Evolutionary conservation across 2,329 filamentous ascomycete species (phyloP).

Genomic region (Thyridium curvatum): DNA sequence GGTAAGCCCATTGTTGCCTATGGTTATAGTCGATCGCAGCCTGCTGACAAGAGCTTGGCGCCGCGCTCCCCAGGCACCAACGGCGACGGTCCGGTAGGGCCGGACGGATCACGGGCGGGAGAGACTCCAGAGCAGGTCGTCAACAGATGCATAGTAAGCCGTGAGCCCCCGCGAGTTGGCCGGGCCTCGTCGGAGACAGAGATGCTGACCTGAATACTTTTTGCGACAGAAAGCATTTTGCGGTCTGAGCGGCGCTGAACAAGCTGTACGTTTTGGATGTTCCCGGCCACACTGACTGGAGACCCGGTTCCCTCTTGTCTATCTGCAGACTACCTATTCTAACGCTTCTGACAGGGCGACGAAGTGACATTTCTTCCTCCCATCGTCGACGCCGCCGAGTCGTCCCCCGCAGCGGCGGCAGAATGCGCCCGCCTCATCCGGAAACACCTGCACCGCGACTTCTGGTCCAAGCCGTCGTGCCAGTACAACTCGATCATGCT

Average conservation of each 20-base stretch:
- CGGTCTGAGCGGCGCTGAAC: slow-evolving; percentile 20
- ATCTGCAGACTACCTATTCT: no score
- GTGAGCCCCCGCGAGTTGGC: not conserved
- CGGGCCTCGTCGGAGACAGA: not conserved
- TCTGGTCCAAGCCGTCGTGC: slow-evolving; percentile 57
- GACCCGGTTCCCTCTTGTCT: no score
- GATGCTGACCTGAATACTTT: not conserved
- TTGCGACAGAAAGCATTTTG: slow-evolving; percentile 63
- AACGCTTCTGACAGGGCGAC: slow-evolving; percentile 51
- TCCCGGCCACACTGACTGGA: no score
- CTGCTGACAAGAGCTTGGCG: no score
- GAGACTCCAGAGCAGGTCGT: no score
- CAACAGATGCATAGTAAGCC: no score
- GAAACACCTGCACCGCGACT: slow-evolving; percentile 72
- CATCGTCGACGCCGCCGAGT: slow-evolving; percentile 93
- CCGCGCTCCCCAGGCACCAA: not conserved
- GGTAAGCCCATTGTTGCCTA: slow-evolving; percentile 5
- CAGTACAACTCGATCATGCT: slow-evolving; percentile 98
- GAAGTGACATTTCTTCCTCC: slow-evolving; percentile 88
- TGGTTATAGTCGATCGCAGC: no score
- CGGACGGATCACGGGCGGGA: no score
- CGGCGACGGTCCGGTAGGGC: no score
- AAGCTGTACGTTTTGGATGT: no score
- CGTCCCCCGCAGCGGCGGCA: slow-evolving; percentile 76
- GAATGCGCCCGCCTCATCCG: slow-evolving; percentile 76